Evolutionary conservation across 257 asterid species (phyloP).

Genomic region (Dorcoceras hygrometricum): DNA sequence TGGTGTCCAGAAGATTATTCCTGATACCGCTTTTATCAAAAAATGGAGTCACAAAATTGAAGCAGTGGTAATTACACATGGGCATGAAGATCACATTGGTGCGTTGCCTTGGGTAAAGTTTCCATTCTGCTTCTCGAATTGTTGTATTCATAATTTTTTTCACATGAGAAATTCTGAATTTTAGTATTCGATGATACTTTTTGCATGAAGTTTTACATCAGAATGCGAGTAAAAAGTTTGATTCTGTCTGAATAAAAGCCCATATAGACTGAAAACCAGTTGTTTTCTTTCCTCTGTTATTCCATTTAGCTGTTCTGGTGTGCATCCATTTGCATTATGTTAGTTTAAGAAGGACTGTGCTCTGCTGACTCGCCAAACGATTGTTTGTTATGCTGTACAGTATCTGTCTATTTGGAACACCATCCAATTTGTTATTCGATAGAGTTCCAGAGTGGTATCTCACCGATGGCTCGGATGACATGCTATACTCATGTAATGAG

Average conservation of each 20-base stretch:
- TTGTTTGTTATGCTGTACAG: not conserved
- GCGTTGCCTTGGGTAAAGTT: conserved; percentile 99
- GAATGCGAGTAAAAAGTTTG: conserved; percentile 15
- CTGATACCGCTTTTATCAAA: conserved; percentile 88
- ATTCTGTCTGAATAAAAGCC: conserved; percentile 10
- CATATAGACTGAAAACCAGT: not conserved
- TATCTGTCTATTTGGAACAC: conserved; percentile 2
- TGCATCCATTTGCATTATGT: not conserved
- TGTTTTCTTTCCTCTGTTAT: not conserved
- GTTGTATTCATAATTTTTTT: conserved; percentile 12
- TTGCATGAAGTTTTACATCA: not conserved
- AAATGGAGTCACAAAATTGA: conserved; percentile 99
- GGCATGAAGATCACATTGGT: conserved; percentile 99
- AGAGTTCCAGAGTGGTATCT: no score
- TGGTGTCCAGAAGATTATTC: conserved; percentile 97
- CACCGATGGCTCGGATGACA: no score
- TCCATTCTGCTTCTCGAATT: conserved; percentile 43
- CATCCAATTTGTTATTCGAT: not conserved
- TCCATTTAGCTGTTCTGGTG: not conserved
- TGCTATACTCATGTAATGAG: not conserved
- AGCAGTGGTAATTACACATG: conserved; percentile 97
- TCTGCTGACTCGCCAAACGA: conserved; percentile 7
- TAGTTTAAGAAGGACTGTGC: not conserved
- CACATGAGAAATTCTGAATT: conserved; percentile 5
- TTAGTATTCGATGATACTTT: conserved; percentile 6